phyloP scores from a whole-genome alignment of 768 basidiomycete genomes.

The Termitomyces sp. region DNA sequence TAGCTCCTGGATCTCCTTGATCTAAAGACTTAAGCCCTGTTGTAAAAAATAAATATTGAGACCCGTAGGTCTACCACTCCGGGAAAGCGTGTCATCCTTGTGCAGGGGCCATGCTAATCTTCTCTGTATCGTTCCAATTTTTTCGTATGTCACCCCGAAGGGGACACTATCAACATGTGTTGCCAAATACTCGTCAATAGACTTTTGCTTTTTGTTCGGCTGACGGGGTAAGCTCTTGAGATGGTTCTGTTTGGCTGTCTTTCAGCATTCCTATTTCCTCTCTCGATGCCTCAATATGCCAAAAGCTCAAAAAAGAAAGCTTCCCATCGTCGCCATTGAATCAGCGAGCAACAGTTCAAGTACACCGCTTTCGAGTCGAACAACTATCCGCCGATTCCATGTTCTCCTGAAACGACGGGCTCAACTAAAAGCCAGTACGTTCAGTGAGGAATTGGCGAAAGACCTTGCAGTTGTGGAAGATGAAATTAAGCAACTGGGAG shows the following conservation, averaged over 20 bases:
- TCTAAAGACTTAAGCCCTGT: no score
- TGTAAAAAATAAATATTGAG: conserved; percentile 63
- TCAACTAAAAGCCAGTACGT: conserved; percentile 37
- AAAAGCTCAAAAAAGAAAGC: conserved; percentile 33
- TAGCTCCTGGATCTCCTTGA: no score
- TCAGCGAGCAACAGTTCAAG: conserved; percentile 33
- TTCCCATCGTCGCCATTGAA: conserved; percentile 24
- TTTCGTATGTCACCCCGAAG: conserved; percentile 95
- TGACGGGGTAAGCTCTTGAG: background rate
- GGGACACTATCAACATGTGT: conserved; percentile 43
- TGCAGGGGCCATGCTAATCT: conserved; percentile 99
- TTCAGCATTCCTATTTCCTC: background rate
- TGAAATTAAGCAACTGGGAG: conserved; percentile 71
- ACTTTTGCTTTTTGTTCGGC: conserved; percentile 12
- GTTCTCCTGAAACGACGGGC: conserved; percentile 68
- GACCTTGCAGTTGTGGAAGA: conserved; percentile 51
- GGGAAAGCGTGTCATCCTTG: conserved; percentile 99
- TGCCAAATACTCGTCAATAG: background rate
- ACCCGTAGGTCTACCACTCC: conserved; percentile 72
- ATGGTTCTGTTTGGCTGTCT: no score
- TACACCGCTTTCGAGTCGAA: conserved; percentile 60
- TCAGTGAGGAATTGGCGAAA: conserved; percentile 19
- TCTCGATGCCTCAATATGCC: conserved; percentile 26
- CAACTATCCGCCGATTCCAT: conserved; percentile 78
- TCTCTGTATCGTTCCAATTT: conserved; percentile 99